These are phyloP conservation scores for Agapanthus africanus DNA, from an alignment of 106 monocot genomes.

Conservation along the genomic window DNA sequence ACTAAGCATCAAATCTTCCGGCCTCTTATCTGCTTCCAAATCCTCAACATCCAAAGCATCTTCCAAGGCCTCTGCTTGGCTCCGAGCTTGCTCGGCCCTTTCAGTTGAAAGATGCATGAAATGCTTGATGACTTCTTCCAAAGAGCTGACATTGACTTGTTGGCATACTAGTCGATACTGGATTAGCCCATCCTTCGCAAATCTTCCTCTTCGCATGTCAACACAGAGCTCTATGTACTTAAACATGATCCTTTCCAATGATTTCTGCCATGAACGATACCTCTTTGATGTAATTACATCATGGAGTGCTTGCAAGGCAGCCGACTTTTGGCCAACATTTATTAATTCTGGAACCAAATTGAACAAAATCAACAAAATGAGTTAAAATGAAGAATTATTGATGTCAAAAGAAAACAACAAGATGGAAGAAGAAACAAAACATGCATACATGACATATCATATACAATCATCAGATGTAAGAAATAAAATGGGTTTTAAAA, in stretches of 20 bases:
- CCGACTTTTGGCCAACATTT: slow-evolving; percentile 95
- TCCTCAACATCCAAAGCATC: slow-evolving; percentile 98
- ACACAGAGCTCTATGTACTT: slow-evolving; percentile 96
- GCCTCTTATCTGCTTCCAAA: slow-evolving; percentile 90
- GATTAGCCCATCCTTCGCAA: slow-evolving; percentile 97
- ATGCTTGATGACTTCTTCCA: slow-evolving; percentile 96
- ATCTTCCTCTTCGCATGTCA: slow-evolving; percentile 88
- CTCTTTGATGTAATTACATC: slow-evolving; percentile 94
- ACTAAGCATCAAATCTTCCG: slow-evolving; percentile 97
- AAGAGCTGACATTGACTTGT: slow-evolving; percentile 90
- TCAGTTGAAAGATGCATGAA: slow-evolving; percentile 96
- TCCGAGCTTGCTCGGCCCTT: slow-evolving; percentile 81
- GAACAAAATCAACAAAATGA: background rate
- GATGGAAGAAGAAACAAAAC: too few species aligned
- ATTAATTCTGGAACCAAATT: slow-evolving; percentile 52
- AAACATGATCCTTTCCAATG: slow-evolving; percentile 89
- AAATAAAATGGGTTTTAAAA: too few species aligned
- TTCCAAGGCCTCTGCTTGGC: slow-evolving; percentile 82
- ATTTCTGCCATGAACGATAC: slow-evolving; percentile 86
- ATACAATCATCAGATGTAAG: too few species aligned
- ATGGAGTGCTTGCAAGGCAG: slow-evolving; percentile 89
- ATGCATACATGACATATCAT: too few species aligned
- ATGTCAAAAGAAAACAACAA: too few species aligned
- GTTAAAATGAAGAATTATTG: too few species aligned
- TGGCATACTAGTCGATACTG: slow-evolving; percentile 95